Base-by-base conservation (phyloP, 1,139 yeast genomes). In the Protomyces arabidopsidicola region DNA sequence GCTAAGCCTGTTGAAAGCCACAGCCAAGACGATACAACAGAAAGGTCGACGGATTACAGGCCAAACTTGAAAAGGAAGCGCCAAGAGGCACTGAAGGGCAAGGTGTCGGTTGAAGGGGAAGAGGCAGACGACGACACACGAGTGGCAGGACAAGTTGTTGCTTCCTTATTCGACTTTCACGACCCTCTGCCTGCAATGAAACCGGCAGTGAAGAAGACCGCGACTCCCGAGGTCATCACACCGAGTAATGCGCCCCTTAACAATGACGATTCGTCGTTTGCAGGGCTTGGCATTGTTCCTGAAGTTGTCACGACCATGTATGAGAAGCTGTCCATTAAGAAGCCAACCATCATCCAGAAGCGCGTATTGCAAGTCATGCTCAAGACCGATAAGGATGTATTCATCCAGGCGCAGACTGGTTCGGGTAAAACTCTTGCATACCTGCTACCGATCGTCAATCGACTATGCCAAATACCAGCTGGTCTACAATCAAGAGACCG, bases 361-460 rank as follows among this genome's bases (percentile, higher is more conserved):
- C 77, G 86, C 6, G 95, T 88, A 0, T 78, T 91, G n/a, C 97
- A 98, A 1, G 80, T 81, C 58, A 75, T 93, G 65, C 71, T 85
- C 2, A 55, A 45, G 16, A 54, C 52, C 36, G 63, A 68, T 1
- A 58, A 68, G 20, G 81, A 84, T 55, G 76, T 91, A 66, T 84
- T 95, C 1, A 75, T 93, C 66, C 97, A 97, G 2, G 97, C 97
- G 1, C 98, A 93, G 73, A 93, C 98, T 0, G 98, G 98, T 0
- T 87, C 96, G 0, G 98, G 98, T 10, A 93, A 93, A 73, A 93
- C 98, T 0, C 84, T 96, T 84, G 85, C 98, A 0, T 93, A 89
- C 73, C 78, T 87, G 14, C 77, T 93, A 56, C 98, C 98, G 0
- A 85, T 93, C n/a, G 75, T 89, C 68, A 84, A 86, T 68, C 79